Conservation (phyloP, 352 stramenopile genomes). For the Globisporangium middletonii region DNA sequence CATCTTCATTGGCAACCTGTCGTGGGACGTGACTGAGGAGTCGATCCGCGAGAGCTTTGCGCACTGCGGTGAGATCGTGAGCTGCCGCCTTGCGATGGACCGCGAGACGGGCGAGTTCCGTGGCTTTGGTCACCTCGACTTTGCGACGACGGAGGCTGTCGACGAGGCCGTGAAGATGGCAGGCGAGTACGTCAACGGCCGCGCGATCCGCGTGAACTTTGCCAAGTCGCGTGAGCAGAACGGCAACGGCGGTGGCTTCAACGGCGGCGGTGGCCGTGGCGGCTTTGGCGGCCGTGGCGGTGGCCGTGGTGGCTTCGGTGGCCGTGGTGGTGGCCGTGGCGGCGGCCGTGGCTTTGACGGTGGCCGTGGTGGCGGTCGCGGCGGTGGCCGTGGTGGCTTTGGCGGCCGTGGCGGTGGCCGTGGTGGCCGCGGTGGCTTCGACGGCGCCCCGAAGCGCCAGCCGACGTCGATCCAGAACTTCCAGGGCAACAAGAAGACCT, state of each 20-base stretch:
- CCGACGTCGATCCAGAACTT: conserved; percentile 91
- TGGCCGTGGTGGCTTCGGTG: conserved; percentile 48
- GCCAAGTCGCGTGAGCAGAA: conserved; percentile 66
- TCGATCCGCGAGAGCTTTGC: conserved; percentile 89
- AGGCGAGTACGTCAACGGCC: conserved; percentile 89
- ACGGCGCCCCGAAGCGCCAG: conserved; percentile 81
- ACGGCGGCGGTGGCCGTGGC: conserved; percentile 55
- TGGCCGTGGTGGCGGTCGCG: conserved; percentile 20
- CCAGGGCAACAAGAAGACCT: conserved; percentile 95
- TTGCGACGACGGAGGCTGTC: conserved; percentile 91
- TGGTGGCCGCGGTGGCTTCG: conserved; percentile 49
- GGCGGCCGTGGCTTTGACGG: conserved; percentile 41
- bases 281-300: conserved; percentile 43
- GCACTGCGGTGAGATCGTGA: conserved; percentile 93
- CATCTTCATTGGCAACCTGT: conserved; percentile 97
- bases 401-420: conserved; percentile 34
- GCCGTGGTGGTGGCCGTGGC: conserved; percentile 43
- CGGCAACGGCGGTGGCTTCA: conserved; percentile 24
- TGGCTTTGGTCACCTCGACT: conserved; percentile 98
- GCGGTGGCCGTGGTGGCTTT: conserved; percentile 21
- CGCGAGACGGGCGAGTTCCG: conserved; percentile 97
- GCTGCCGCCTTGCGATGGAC: conserved; percentile 94
- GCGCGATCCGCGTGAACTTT: conserved; percentile 94
- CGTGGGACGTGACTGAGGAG: conserved; percentile 96
- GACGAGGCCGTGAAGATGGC: conserved; percentile 90